Evolutionary conservation across 345 rosid species (phyloP), one percentile per base, ranked within the genome.

Genomic region (Odontarrhena argentea): DNA sequence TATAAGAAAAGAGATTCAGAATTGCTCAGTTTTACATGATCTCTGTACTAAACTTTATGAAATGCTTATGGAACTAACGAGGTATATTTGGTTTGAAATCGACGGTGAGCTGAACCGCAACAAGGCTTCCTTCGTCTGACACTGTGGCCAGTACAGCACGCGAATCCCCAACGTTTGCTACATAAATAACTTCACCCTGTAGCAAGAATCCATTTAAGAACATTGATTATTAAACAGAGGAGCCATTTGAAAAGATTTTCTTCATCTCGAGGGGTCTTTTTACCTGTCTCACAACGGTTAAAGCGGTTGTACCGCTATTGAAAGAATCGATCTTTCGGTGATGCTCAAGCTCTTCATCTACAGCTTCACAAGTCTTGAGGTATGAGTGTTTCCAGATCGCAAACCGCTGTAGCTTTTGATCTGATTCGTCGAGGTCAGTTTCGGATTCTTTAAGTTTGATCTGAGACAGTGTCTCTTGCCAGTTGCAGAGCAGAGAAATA

Each of bases 111-210:
- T 93, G 98, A 74, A 85, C 78, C 3, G 97, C 52, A 12, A 76
- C 76, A 74, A 93, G 68, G 78, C 69, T 78, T 77, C 96, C 94
- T 69, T 90, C 91, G 9, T 90, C 94, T 2, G 85, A 83, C 53
- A 79, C 77, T 10, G 98, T 88, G 15, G 85, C 97, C 50, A 93
- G 67, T 35, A 93, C 97, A 12, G 98, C 98, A 2, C 97, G 87
- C 6, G 98, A 93, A 58, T 93, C 98, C 0, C 98, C 98, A 6
- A 93, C 87, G 60, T 93, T 93, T 13, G 97, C 96, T 55, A 86
- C 69, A 41, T 74, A 76, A 7, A 93, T 66, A 24, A 55, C 59
- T 18, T 90, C 98, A 8, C 94, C 98, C 97, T 90, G 63, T 14
- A 26, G 7, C 14, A 68, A 77, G 53, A 70, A 18, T 54, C 36